Base-by-base conservation (phyloP, 495 filamentous ascomycete genomes). In the Ramalina intermedia region DNA sequence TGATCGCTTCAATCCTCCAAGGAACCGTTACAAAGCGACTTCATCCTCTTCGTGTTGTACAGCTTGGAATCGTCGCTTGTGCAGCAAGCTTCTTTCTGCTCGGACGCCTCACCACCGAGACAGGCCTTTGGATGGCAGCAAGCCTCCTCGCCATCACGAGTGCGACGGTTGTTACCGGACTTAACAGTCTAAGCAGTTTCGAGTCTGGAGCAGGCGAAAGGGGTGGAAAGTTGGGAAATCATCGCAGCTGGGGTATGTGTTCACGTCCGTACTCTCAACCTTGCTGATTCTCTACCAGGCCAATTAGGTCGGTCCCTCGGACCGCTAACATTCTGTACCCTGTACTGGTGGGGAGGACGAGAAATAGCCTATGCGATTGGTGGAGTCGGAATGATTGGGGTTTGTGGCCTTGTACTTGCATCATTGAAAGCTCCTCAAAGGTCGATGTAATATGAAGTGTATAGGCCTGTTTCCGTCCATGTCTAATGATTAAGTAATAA, bases 301-400 rank as follows among this genome's bases (percentile, higher is more conserved):
- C 91, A 96, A 67, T 69, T 88, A 9, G 93, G 91, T 2, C 70
- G 93, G 20, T 85, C 89, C 3, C 62, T 90, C 17, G 91, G 91
- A 0, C 91, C 91, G 1, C 57, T 96, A 21, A 60, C 93, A 41
- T 99, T 96, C 58, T 96, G 90, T 55, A 82, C 85, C n/a, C 70
- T 99, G 49, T 99, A 96, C 67, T 99, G 91, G 91, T 99, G 93
- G 93, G 89, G 86, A 27, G 91, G 93, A 0, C 69, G 91, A 37
- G 82, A 93, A 58, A 67, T 80, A 14, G 91, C 91, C 1, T 99
- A 95, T 62, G 70, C 68, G 1, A 69, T 84, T 60, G 93, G 91
- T 3, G 85, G 86, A 0, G 61, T 72, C 29, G 87, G 85, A 2
- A 95, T 96, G 72, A 58, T 82, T 20, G 77, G 62, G 7, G 88